Conservation (phyloP, 129 eudicot species). For the sunflower (Helianthus annuus) region HanXRQr2.0-SUNRISE NC_035448.2:104318941-104319440, state of each 20-base stretch:
- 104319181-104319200: slow-evolving; percentile 29
- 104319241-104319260: slow-evolving; percentile 19
- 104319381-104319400: slow-evolving; percentile 17
- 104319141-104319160: no score
- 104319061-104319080: no score
- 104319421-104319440: background rate
- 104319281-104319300: background rate
- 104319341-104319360: slow-evolving; percentile 13
- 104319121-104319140: no score
- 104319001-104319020: no score
- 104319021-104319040: no score
- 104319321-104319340: slow-evolving; percentile 4
- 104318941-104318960: no score
- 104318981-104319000: no score
- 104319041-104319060: no score
- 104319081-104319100: no score
- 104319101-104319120: no score
- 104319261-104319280: slow-evolving; percentile 5
- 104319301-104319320: slow-evolving; percentile 5
- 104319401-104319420: slow-evolving; percentile 11
- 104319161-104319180: no score
- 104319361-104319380: slow-evolving; percentile 21
- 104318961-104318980: no score
- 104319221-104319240: slow-evolving; percentile 9
- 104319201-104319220: slow-evolving; percentile 24